Evolutionary conservation across 805 yeast species (phyloP).

Genomic region (Monosporozyma yasuniensis): DNA sequence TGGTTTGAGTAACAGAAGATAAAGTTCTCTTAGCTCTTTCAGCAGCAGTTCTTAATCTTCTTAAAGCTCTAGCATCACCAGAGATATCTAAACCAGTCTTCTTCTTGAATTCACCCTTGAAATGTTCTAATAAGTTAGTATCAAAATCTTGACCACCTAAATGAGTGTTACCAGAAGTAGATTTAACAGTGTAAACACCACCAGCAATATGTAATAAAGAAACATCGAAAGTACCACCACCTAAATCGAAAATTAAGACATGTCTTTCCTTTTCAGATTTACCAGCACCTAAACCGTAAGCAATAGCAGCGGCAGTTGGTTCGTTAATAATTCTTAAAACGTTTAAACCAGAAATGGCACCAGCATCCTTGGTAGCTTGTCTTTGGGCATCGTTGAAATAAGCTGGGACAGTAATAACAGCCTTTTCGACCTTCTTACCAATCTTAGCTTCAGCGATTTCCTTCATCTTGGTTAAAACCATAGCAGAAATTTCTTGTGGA

Average conservation of each 20-base stretch:
- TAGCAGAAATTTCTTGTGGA: slow-evolving; percentile 91
- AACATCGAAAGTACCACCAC: slow-evolving; percentile 98
- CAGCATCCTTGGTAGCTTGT: slow-evolving; percentile 97
- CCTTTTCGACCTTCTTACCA: slow-evolving; percentile 75
- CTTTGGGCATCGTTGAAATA: slow-evolving; percentile 96
- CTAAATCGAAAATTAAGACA: slow-evolving; percentile 86
- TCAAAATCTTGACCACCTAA: slow-evolving; percentile 99
- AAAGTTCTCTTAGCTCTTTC: slow-evolving; percentile 97
- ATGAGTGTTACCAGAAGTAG: slow-evolving; percentile 63
- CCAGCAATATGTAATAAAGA: slow-evolving; percentile 85
- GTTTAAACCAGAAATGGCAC: slow-evolving; percentile 91
- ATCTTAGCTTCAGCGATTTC: slow-evolving; percentile 84
- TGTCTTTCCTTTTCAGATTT: slow-evolving; percentile 73
- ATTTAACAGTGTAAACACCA: slow-evolving; percentile 94
- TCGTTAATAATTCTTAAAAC: slow-evolving; percentile 92
- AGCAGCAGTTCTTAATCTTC: slow-evolving; percentile 96
- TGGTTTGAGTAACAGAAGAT: slow-evolving; percentile 94
- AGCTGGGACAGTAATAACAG: slow-evolving; percentile 94
- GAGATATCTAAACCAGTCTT: slow-evolving; percentile 90
- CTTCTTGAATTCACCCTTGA: slow-evolving; percentile 88
- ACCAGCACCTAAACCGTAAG: slow-evolving; percentile 81
- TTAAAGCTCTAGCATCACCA: slow-evolving; percentile 84
- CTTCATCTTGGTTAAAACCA: slow-evolving; percentile 86
- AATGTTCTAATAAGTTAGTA: slow-evolving; percentile 84
- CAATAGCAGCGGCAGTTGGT: slow-evolving; percentile 97